phyloP scores from a whole-genome alignment of 257 asterid genomes.

The Handroanthus guayacan region DNA sequence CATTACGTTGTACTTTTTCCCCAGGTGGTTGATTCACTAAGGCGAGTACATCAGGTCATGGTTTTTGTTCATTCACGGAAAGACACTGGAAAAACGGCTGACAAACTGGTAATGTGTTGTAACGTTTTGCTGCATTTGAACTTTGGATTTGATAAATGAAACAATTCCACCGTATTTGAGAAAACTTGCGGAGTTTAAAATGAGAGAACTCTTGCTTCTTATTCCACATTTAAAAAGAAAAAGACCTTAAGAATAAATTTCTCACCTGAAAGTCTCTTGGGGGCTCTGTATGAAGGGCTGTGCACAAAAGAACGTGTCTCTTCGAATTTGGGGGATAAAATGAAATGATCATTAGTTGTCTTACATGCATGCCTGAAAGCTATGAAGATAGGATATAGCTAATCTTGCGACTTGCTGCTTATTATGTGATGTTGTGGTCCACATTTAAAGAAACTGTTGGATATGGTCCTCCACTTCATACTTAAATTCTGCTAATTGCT shows the following conservation, averaged over 20 bases:
- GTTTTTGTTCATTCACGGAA: slow-evolving; percentile 98
- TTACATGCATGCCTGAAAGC: neutral
- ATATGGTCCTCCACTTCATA: neutral
- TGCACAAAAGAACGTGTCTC: neutral
- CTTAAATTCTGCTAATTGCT: neutral
- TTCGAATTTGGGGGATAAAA: slow-evolving; percentile 3
- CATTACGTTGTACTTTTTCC: slow-evolving; percentile 25
- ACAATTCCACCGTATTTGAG: neutral
- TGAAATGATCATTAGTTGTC: neutral
- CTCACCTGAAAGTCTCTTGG: neutral
- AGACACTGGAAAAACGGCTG: slow-evolving; percentile 97
- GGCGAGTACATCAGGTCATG: slow-evolving; percentile 96
- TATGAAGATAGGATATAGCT: neutral
- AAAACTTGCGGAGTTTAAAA: neutral
- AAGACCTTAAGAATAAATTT: neutral
- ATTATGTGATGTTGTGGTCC: neutral
- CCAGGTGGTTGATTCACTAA: slow-evolving; percentile 87
- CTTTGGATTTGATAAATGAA: slow-evolving; percentile 13
- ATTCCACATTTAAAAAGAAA: neutral
- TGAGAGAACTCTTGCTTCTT: neutral
- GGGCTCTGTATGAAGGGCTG: neutral
- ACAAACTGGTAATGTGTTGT: slow-evolving; percentile 70
- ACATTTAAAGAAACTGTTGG: neutral
- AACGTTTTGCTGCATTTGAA: neutral
- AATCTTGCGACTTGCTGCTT: neutral